Conservation (phyloP, 371 early-diverging fungal genomes). For the Mortierella sp. region DNA sequence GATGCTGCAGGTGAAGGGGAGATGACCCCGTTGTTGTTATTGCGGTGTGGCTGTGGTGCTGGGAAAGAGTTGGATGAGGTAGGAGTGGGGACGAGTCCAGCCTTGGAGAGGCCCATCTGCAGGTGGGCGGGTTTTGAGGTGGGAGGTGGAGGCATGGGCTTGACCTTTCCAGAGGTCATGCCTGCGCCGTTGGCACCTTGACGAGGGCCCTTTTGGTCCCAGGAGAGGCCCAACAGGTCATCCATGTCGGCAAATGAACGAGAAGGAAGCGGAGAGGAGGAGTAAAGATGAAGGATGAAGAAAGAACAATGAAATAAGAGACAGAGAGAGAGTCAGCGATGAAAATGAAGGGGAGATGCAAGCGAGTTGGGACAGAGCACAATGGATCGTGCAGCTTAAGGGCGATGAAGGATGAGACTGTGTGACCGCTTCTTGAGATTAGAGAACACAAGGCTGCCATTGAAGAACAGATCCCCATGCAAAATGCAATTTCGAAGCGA, state of each 20-base stretch:
- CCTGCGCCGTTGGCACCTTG: slow-evolving; percentile 7
- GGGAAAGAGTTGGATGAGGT: background rate
- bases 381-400: slow-evolving; percentile 5
- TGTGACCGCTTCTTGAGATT: too few species aligned
- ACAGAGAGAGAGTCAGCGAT: background rate
- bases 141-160: slow-evolving; percentile 39
- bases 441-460: too few species aligned
- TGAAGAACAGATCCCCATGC: too few species aligned
- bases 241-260: slow-evolving; percentile 32
- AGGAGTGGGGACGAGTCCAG: slow-evolving; percentile 31
- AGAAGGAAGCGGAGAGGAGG: background rate
- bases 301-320: background rate
- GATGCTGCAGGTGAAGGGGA: slow-evolving; percentile 1
- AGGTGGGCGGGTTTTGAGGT: slow-evolving; percentile 46
- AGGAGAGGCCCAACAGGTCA: slow-evolving; percentile 55
- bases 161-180: slow-evolving; percentile 21
- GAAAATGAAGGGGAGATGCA: background rate
- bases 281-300: background rate
- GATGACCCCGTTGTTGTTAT: slow-evolving; percentile 13
- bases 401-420: background rate
- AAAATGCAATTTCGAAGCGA: too few species aligned
- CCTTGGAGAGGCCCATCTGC: slow-evolving; percentile 51
- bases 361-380: background rate
- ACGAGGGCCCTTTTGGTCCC: slow-evolving; percentile 34
- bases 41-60: background rate